Conservation (phyloP, 2,329 filamentous ascomycete species). For the Ascochyta koolunga region DNA sequence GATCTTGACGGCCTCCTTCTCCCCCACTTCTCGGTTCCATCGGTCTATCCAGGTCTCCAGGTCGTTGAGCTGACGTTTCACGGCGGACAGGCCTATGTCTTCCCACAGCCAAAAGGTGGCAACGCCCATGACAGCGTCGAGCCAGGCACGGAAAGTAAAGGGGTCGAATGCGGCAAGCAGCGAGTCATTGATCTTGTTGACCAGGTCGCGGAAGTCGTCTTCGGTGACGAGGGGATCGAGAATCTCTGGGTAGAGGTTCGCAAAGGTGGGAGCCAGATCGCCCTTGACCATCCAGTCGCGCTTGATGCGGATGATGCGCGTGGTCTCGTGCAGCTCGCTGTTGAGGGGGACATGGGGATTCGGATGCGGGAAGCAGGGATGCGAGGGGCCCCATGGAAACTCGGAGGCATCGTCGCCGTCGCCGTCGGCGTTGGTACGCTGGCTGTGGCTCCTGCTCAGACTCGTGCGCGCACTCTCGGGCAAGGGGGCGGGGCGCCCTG, state of each 20-base stretch:
- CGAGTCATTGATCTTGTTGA: constrained; percentile 81
- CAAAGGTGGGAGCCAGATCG: constrained; percentile 90
- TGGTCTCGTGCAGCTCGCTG: constrained; percentile 75
- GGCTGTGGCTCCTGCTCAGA: constrained; percentile 30
- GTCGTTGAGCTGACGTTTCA: constrained; percentile 72
- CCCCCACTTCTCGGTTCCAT: constrained; percentile 77
- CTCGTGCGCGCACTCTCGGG: constrained; percentile 38
- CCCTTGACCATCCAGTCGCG: constrained; percentile 91
- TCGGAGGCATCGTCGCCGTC: constrained; percentile 53
- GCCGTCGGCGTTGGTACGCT: constrained; percentile 62
- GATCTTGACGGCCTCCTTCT: constrained; percentile 70
- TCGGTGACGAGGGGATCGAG: constrained; percentile 85
- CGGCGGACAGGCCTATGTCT: constrained; percentile 76
- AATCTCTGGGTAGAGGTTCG: constrained; percentile 95
- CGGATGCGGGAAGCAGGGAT: constrained; percentile 91
- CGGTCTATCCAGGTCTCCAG: constrained; percentile 83
- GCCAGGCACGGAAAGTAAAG: constrained; percentile 73
- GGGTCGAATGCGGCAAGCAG: constrained; percentile 81
- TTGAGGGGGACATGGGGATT: constrained; percentile 87
- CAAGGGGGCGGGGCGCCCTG: constrained; percentile 29
- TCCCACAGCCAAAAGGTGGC: constrained; percentile 96
- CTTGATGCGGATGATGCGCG: constrained; percentile 87
- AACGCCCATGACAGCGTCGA: constrained; percentile 80
- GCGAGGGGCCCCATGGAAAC: constrained; percentile 88
- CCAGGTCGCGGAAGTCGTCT: constrained; percentile 80